phyloP scores from a whole-genome alignment of 768 basidiomycete genomes.

The Mycena floridula region DNA sequence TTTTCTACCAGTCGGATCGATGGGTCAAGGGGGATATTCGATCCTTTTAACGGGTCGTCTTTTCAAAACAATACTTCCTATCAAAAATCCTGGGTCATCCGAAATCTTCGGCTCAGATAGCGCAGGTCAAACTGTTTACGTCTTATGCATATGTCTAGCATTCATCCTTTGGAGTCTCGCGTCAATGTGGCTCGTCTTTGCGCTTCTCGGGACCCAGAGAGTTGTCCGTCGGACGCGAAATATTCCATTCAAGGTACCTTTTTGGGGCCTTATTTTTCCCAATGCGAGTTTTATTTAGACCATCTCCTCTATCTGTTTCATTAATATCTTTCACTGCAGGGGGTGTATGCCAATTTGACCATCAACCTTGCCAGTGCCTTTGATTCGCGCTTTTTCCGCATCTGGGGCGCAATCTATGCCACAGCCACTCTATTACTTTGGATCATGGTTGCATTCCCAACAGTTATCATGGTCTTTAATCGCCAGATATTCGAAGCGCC shows the following conservation, averaged over 20 bases:
- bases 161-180: constrained; percentile 59
- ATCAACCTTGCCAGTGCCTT: constrained; percentile 43
- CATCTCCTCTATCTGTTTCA: background rate
- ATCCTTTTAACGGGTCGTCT: constrained; percentile 50
- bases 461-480: constrained; percentile 25
- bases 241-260: constrained; percentile 51
- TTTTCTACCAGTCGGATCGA: constrained; percentile 73
- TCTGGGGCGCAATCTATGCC: constrained; percentile 53
- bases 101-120: constrained; percentile 26
- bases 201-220: constrained; percentile 41
- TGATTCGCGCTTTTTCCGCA: constrained; percentile 47
- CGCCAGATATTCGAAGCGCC: constrained; percentile 39
- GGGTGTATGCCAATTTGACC: constrained; percentile 65
- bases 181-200: constrained; percentile 57
- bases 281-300: constrained; percentile 36
- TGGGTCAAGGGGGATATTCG: constrained; percentile 60
- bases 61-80: constrained; percentile 30
- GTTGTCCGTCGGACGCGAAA: constrained; percentile 29
- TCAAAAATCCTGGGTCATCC: constrained; percentile 21
- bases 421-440: constrained; percentile 46
- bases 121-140: constrained; percentile 35
- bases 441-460: constrained; percentile 39
- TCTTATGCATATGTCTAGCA: constrained; percentile 39
- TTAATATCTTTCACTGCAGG: constrained; percentile 22
- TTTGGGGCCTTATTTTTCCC: constrained; percentile 70